phyloP scores from a whole-genome alignment of 257 asterid genomes.

The Solanum dulcamara region DNA sequence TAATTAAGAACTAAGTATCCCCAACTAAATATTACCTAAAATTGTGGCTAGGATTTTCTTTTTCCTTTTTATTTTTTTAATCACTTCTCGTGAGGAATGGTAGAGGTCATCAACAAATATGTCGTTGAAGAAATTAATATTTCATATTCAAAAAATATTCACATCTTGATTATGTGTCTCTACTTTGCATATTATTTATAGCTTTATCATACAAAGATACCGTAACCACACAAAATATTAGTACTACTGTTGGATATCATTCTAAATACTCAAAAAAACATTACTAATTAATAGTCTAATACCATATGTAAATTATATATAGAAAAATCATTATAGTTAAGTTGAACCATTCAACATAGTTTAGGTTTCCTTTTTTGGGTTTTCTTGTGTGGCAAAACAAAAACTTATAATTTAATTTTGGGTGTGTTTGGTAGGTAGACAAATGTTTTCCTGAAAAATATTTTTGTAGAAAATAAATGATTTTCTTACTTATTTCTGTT shows the following conservation, averaged over 20 bases:
- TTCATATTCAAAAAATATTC: neutral
- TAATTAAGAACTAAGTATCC: neutral
- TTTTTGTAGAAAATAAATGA: neutral
- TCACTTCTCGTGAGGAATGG: neutral
- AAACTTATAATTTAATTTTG: no score
- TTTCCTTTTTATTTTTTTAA: neutral
- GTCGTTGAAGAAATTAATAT: neutral
- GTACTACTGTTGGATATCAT: neutral
- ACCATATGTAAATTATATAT: neutral
- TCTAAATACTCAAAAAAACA: neutral
- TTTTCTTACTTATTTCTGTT: neutral
- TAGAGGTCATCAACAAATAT: neutral
- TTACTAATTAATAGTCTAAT: neutral
- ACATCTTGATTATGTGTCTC: neutral
- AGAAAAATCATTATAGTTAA: neutral
- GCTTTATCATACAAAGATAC: neutral
- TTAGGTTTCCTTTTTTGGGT: neutral
- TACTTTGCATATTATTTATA: neutral
- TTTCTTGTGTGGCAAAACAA: neutral
- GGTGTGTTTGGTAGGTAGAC: neutral
- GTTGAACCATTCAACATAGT: neutral
- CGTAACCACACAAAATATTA: neutral
- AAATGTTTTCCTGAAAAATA: neutral
- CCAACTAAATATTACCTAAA: neutral
- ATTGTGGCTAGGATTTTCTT: neutral